Evolutionary conservation across 2,329 filamentous ascomycete species (phyloP).

Genomic region (Phaeophleospora eucalypticola): DNA sequence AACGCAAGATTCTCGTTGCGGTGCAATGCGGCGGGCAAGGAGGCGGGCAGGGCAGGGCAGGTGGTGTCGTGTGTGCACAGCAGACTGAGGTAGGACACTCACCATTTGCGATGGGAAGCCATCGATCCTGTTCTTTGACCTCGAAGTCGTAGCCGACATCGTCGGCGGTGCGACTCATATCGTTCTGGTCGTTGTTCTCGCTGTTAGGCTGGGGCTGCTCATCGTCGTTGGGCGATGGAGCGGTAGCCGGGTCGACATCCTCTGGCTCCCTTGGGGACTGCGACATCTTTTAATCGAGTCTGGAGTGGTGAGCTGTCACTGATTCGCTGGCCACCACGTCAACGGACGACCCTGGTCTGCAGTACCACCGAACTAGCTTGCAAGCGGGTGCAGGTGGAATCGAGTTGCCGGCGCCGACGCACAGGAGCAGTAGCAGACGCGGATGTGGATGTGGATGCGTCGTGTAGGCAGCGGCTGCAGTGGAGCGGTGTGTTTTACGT

Average conservation of each 20-base stretch:
- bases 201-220: slow-evolving; percentile 77
- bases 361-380: slow-evolving; percentile 20
- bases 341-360: slow-evolving; percentile 22
- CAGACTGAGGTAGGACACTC: too few relatives aligned
- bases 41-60: too few relatives aligned
- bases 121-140: slow-evolving; percentile 99
- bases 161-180: slow-evolving; percentile 28
- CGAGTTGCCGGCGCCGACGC: slow-evolving; percentile 23
- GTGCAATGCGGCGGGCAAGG: slow-evolving; percentile 11
- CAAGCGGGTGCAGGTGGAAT: slow-evolving; percentile 20
- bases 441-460: slow-evolving; percentile 16
- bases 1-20: slow-evolving; percentile 12
- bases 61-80: neutral
- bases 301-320: slow-evolving; percentile 30
- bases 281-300: slow-evolving; percentile 73
- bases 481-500: slow-evolving; percentile 21
- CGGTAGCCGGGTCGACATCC: slow-evolving; percentile 65
- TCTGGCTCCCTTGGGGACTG: slow-evolving; percentile 79
- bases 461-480: slow-evolving; percentile 13
- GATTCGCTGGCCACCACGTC: slow-evolving; percentile 31
- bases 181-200: slow-evolving; percentile 70
- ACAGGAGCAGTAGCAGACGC: slow-evolving; percentile 8
- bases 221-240: slow-evolving; percentile 84
- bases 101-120: slow-evolving; percentile 99
- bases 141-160: slow-evolving; percentile 83